Conservation (phyloP, 352 stramenopile species). For the Thalassiosira exigua region DNA sequence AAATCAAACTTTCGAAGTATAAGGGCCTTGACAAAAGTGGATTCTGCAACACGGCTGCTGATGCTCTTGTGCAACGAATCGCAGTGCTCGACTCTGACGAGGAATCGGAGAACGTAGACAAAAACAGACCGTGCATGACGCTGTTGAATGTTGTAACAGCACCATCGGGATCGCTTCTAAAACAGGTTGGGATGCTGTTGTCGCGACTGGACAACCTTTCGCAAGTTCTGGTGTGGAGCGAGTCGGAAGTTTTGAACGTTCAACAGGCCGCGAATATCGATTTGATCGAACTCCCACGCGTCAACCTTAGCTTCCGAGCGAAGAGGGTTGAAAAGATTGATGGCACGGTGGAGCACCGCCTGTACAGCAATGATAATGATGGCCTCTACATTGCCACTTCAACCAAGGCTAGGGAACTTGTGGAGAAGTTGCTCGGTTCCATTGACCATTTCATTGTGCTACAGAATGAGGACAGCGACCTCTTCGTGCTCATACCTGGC, state of each 20-base stretch:
- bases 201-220: conserved; percentile 95
- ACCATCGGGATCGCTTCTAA: conserved; percentile 84
- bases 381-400: conserved; percentile 87
- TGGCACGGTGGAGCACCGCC: conserved; percentile 77
- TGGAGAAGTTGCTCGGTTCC: conserved; percentile 83
- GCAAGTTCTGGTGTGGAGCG: conserved; percentile 96
- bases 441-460: conserved; percentile 89
- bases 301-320: conserved; percentile 94
- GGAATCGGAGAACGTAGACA: conserved; percentile 73
- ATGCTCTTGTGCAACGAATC: conserved; percentile 83
- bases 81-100: conserved; percentile 74
- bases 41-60: conserved; percentile 85
- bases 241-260: conserved; percentile 65
- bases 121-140: conserved; percentile 82
- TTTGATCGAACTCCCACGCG: conserved; percentile 95
- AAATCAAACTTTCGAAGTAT: conserved; percentile 81
- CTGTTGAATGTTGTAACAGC: conserved; percentile 94
- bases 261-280: conserved; percentile 87
- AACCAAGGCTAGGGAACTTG: conserved; percentile 76
- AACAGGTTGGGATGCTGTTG: conserved; percentile 90
- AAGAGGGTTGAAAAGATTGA: conserved; percentile 77
- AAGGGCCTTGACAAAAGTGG: conserved; percentile 79
- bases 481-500: conserved; percentile 87
- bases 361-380: conserved; percentile 89
- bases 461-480: conserved; percentile 86